phyloP scores from a whole-genome alignment of 352 stramenopile species.

The Phytopythium kandeliae region DNA sequence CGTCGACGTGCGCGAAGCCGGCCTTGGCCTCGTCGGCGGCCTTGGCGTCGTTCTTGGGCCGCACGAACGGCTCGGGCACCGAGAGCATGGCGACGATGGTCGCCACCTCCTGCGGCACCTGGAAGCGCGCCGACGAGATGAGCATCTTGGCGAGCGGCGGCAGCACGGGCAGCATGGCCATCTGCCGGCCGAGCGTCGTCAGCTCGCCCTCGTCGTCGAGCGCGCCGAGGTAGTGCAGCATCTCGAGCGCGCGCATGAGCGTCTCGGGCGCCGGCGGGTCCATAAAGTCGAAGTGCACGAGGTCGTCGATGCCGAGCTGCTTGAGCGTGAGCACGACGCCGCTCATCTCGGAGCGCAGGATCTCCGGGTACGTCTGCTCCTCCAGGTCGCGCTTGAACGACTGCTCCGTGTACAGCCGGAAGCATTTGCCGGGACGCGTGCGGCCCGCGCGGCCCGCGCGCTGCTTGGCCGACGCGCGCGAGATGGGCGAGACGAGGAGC shows the following conservation, averaged over 20 bases:
- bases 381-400: slow-evolving; percentile 96
- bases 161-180: slow-evolving; percentile 82
- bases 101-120: slow-evolving; percentile 58
- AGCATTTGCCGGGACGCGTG: slow-evolving; percentile 97
- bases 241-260: slow-evolving; percentile 68
- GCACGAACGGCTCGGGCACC: slow-evolving; percentile 91
- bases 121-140: slow-evolving; percentile 42
- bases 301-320: slow-evolving; percentile 62
- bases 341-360: slow-evolving; percentile 92
- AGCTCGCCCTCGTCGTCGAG: slow-evolving; percentile 43
- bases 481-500: slow-evolving; percentile 94
- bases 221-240: slow-evolving; percentile 64
- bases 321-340: slow-evolving; percentile 94
- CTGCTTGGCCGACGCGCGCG: slow-evolving; percentile 92
- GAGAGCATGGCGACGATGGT: slow-evolving; percentile 81
- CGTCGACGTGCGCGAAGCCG: slow-evolving; percentile 93
- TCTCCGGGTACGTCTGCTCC: slow-evolving; percentile 98
- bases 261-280: slow-evolving; percentile 66
- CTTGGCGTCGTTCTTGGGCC: slow-evolving; percentile 95
- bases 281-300: slow-evolving; percentile 64
- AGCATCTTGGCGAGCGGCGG: slow-evolving; percentile 61
- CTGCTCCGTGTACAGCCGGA: slow-evolving; percentile 97
- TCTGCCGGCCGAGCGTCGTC: slow-evolving; percentile 65
- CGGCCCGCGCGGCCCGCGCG: slow-evolving; percentile 93
- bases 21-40: slow-evolving; percentile 96